A percentile compares a stretch with the other conserved stretches of the same genome.
Conservation (phyloP, 2,329 filamentous ascomycete species). For the Dactylonectria estremocensis region DNA sequence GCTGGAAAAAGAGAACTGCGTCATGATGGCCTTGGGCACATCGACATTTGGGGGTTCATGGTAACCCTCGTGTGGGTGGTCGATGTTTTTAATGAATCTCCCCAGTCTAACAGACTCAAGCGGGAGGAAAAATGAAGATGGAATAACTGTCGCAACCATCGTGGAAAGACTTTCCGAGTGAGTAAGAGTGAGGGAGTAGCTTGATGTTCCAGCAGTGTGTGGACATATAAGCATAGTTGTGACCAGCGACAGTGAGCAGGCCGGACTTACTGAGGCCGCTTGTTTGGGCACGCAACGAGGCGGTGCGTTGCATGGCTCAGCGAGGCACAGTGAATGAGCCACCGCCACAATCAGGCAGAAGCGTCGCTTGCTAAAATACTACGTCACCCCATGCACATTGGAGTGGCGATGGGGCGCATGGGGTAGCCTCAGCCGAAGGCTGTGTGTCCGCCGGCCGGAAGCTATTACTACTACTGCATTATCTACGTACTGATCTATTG, state of each 20-base stretch:
- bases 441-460: too few species aligned
- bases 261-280: background rate
- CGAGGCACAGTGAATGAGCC: too few species aligned
- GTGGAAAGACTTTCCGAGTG: background rate
- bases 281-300: background rate
- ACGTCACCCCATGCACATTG: too few species aligned
- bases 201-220: background rate
- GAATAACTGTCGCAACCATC: background rate
- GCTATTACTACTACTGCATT: too few species aligned
- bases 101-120: constrained; percentile 1
- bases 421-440: too few species aligned
- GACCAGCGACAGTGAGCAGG: background rate
- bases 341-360: background rate
- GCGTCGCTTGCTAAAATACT: background rate
- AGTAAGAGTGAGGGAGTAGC: background rate
- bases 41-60: background rate
- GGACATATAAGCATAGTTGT: background rate
- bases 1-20: background rate
- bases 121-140: constrained; percentile 5
- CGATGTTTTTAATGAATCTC: constrained; percentile 7
- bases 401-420: too few species aligned
- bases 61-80: constrained; percentile 2
- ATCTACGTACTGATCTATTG: too few species aligned
- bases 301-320: too few species aligned
- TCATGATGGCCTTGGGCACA: background rate